Conservation (phyloP, 2,329 filamentous ascomycete genomes). For the Emmonsiellopsis sp. region DNA sequence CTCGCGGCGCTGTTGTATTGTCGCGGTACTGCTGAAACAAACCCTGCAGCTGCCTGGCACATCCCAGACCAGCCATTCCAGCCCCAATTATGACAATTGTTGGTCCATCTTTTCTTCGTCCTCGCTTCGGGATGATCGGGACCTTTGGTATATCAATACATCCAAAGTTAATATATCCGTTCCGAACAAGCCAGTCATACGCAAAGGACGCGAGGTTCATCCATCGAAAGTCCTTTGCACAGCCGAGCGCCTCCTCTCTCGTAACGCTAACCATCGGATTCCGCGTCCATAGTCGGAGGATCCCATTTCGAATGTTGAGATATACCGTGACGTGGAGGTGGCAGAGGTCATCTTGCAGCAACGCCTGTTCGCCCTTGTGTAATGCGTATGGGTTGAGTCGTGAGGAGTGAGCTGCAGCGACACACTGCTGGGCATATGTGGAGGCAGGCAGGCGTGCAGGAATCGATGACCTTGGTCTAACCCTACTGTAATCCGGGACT, state of each 20-base stretch:
- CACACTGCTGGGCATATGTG: constrained; percentile 85
- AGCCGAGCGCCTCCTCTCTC: constrained; percentile 78
- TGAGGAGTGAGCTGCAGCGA: constrained; percentile 79
- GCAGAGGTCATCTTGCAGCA: constrained; percentile 73
- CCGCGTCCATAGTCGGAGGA: constrained; percentile 78
- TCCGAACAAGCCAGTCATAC: constrained; percentile 82
- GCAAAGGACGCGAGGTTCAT: constrained; percentile 82
- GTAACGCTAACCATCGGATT: constrained; percentile 78
- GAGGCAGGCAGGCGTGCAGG: constrained; percentile 61
- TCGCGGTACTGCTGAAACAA: constrained; percentile 71
- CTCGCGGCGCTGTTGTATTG: constrained; percentile 57
- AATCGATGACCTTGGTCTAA: constrained; percentile 72
- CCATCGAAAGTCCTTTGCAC: constrained; percentile 77
- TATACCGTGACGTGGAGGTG: constrained; percentile 88
- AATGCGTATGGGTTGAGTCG: constrained; percentile 82
- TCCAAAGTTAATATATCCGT: constrained; percentile 94
- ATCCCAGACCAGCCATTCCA: constrained; percentile 86
- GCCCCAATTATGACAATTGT: constrained; percentile 83
- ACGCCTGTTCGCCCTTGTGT: constrained; percentile 71
- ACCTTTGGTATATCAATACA: constrained; percentile 63
- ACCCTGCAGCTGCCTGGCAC: constrained; percentile 83
- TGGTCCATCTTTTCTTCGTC: constrained; percentile 45
- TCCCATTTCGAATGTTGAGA: constrained; percentile 90
- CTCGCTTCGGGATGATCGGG: constrained; percentile 27
- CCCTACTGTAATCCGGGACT: constrained; percentile 33